Percentiles rank a stretch among this genome's conserved stretches.
Evolutionary conservation across 768 basidiomycete species (phyloP).

Genomic region (Melanogaster broomeanus): DNA sequence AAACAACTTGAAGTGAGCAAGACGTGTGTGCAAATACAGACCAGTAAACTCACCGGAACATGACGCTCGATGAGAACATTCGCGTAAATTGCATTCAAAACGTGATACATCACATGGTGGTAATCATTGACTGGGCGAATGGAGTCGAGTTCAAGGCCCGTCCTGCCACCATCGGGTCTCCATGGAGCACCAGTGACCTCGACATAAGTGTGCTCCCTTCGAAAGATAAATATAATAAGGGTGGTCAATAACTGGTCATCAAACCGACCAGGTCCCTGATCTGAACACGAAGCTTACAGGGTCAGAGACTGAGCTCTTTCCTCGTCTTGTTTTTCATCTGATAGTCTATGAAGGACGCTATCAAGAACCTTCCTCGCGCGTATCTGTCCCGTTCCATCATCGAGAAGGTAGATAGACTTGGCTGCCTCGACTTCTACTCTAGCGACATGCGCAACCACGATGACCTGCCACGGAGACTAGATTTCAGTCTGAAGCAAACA

Average conservation of each 20-base stretch:
- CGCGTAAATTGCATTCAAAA: constrained; percentile 21
- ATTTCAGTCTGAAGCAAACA: neutral
- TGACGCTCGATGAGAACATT: constrained; percentile 8
- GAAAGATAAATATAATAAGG: neutral
- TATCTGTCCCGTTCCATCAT: constrained; percentile 41
- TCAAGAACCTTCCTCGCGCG: constrained; percentile 1
- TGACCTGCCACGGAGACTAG: constrained; percentile 32
- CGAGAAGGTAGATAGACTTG: constrained; percentile 22
- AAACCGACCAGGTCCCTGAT: neutral
- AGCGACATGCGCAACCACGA: constrained; percentile 49
- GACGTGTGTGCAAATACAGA: neutral
- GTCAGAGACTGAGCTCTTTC: constrained; percentile 4
- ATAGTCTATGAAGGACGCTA: neutral
- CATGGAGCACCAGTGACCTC: constrained; percentile 5
- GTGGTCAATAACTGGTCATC: neutral
- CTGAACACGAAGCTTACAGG: constrained; percentile 15
- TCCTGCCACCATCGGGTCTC: neutral
- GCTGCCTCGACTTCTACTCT: constrained; percentile 14
- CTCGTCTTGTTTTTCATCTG: constrained; percentile 6
- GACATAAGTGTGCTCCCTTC: constrained; percentile 23
- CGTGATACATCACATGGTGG: constrained; percentile 29
- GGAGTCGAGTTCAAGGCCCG: constrained; percentile 9
- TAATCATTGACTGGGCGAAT: constrained; percentile 18
- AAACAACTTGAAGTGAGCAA: neutral
- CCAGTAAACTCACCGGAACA: constrained; percentile 8